Conservation (phyloP, 139 green algal genomes). For the Asterochloris sp. region DNA sequence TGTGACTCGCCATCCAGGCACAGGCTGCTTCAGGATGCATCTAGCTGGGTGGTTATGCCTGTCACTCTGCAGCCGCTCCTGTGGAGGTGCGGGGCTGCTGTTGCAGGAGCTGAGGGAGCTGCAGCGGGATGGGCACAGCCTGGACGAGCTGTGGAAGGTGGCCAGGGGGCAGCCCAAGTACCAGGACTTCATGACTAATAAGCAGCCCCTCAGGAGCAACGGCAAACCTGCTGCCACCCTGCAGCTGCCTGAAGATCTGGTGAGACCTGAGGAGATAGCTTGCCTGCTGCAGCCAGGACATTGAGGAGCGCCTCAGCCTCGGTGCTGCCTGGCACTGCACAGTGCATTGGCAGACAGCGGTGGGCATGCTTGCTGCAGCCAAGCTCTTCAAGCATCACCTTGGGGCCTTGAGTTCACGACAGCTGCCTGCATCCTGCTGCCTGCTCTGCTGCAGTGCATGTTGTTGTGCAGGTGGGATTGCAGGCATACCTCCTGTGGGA, state of each 20-base stretch:
- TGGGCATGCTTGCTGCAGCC: neutral
- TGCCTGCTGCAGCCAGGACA: neutral
- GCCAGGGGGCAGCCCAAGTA: slow-evolving; percentile 54
- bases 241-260: slow-evolving; percentile 21
- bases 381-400: neutral
- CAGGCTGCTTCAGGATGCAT: neutral
- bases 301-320: neutral
- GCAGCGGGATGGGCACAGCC: slow-evolving; percentile 33
- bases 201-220: slow-evolving; percentile 3
- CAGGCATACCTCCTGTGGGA: slow-evolving; percentile 89
- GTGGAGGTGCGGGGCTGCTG: neutral
- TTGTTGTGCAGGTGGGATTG: slow-evolving; percentile 40
- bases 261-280: neutral
- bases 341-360: neutral
- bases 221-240: slow-evolving; percentile 5
- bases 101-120: slow-evolving; percentile 61
- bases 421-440: neutral
- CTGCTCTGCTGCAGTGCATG: neutral
- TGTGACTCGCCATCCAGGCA: neutral
- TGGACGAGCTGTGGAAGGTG: slow-evolving; percentile 76
- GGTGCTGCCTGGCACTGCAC: too few species aligned
- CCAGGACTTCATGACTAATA: slow-evolving; percentile 32
- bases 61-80: neutral
- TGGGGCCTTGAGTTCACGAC: neutral
- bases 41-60: neutral